A percentile compares a stretch with the other conserved stretches of the same genome.
phyloP scores from a whole-genome alignment of 2,329 filamentous ascomycete genomes.

The Alternaria brassicicola region DNA sequence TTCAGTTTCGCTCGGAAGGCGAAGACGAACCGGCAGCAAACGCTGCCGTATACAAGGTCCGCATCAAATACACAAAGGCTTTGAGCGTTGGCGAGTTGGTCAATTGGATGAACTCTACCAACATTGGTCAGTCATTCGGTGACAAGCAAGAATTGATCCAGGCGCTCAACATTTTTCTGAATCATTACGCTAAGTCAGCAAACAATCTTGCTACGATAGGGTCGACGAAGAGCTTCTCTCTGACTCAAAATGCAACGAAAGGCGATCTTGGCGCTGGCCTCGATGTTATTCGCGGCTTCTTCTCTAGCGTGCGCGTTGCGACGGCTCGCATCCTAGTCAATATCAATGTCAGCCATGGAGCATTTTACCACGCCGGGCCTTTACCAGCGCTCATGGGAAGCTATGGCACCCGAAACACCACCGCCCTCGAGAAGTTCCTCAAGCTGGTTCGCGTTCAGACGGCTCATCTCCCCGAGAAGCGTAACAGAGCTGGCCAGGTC shows the following conservation, averaged over 20 bases:
- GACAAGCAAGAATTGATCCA: slow-evolving; percentile 59
- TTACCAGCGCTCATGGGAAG: slow-evolving; percentile 40
- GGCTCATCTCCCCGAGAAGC: slow-evolving; percentile 44
- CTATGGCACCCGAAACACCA: slow-evolving; percentile 21
- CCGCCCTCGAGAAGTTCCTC: slow-evolving; percentile 45
- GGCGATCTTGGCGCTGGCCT: slow-evolving; percentile 58
- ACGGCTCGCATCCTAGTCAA: slow-evolving; percentile 65
- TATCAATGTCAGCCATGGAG: slow-evolving; percentile 64
- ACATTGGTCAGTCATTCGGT: slow-evolving; percentile 44
- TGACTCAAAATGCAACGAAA: slow-evolving; percentile 46
- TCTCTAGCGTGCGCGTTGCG: slow-evolving; percentile 63
- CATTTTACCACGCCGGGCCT: slow-evolving; percentile 58
- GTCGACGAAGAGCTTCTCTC: slow-evolving; percentile 51
- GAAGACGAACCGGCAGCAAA: slow-evolving; percentile 22
- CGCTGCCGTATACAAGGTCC: slow-evolving; percentile 20
- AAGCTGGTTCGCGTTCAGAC: slow-evolving; percentile 45
- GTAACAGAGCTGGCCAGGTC: slow-evolving; percentile 40
- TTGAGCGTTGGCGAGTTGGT: slow-evolving; percentile 48
- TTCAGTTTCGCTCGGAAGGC: slow-evolving; percentile 28
- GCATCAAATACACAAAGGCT: slow-evolving; percentile 21
- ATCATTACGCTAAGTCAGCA: slow-evolving; percentile 53
- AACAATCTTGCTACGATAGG: slow-evolving; percentile 54
- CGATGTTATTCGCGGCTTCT: slow-evolving; percentile 64
- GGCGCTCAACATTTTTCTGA: slow-evolving; percentile 64
- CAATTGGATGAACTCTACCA: slow-evolving; percentile 54